Evolutionary conservation across 2,329 filamentous ascomycete genomes (phyloP), one percentile per base, ranked within the genome.

Genomic region (Penicillium hesseltinei): DNA sequence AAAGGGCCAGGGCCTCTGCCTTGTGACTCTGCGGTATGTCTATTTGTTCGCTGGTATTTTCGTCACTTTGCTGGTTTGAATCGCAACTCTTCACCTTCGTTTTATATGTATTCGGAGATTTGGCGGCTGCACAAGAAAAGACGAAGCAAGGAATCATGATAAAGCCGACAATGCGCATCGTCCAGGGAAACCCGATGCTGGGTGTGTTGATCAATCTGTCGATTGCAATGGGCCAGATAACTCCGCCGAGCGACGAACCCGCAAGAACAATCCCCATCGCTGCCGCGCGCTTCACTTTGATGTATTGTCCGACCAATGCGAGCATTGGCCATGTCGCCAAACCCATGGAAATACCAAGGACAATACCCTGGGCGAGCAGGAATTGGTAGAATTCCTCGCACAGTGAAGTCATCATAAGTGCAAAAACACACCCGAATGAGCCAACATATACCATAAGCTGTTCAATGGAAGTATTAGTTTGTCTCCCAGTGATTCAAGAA

Each of bases 81-180:
- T 57, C n/a, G 17, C 21, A 19, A 31, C 19, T 40, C 39, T 46
- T 44, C 47, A 45, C 21, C 27, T n/a, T 40, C 55, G 33, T 33
- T 19, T 39, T 15, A 4, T 21, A 55, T n/a, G 8, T 19, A 1
- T 42, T 10, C 0, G 62, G 62, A 4, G 57, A 54, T 25, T 47
- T 62, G 54, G 56, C 67, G 53, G 43, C 60, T 47, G 10, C 67
- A 7, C 69, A 73, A 3, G 72, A 60, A 29, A 77, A 57, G 0
- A 45, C 51, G 5, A 78, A 61, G 4, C 75, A 61, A 4, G 75
- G 74, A 2, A 77, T 58, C 73, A 78, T 77, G 19, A 72, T 72
- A 36, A 78, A 79, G 1, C 71, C 77, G 4, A 75, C 66, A 10
- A 70, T 73, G 5, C 75, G 68, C 65, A 71, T 76, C 25, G 64